Conservation (phyloP, 1,284 basidiomycete genomes). For the Irpex lacteus region DNA sequence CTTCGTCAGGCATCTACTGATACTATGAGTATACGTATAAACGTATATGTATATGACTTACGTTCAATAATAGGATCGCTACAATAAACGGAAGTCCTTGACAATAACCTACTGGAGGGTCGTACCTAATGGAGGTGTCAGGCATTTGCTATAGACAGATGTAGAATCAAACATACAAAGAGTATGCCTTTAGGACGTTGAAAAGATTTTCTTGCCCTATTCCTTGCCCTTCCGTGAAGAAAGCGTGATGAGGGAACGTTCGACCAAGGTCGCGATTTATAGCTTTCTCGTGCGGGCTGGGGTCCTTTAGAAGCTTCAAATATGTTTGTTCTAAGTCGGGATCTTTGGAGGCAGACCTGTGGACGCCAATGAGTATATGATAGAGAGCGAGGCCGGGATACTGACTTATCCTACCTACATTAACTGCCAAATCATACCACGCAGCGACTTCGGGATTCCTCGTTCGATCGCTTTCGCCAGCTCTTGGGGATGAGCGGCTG, state of each 20-base stretch:
- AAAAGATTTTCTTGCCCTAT: slow-evolving; percentile 96
- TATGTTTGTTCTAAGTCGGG: slow-evolving; percentile 85
- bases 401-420: slow-evolving; percentile 56
- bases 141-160: slow-evolving; percentile 13
- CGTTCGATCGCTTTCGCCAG: slow-evolving; percentile 89
- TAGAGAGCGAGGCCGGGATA: slow-evolving; percentile 1
- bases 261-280: slow-evolving; percentile 90
- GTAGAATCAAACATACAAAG: slow-evolving; percentile 53
- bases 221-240: slow-evolving; percentile 89
- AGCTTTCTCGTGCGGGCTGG: slow-evolving; percentile 89
- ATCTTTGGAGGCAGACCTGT: slow-evolving; percentile 87
- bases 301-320: slow-evolving; percentile 78
- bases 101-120: slow-evolving; percentile 95
- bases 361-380: not conserved
- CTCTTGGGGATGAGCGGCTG: slow-evolving; percentile 72
- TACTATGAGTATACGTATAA: not conserved
- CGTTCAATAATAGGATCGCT: slow-evolving; percentile 89
- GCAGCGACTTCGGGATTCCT: slow-evolving; percentile 83
- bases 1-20: slow-evolving; percentile 95
- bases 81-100: slow-evolving; percentile 96
- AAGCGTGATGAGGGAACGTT: slow-evolving; percentile 97
- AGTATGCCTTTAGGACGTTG: slow-evolving; percentile 98
- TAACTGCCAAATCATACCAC: slow-evolving; percentile 98
- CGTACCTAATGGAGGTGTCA: slow-evolving; percentile 59
- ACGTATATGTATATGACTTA: slow-evolving; percentile 35